Evolutionary conservation across 345 rosid species (phyloP), one percentile per base, ranked within the genome.

Genomic region (Isatis tinctoria): DNA sequence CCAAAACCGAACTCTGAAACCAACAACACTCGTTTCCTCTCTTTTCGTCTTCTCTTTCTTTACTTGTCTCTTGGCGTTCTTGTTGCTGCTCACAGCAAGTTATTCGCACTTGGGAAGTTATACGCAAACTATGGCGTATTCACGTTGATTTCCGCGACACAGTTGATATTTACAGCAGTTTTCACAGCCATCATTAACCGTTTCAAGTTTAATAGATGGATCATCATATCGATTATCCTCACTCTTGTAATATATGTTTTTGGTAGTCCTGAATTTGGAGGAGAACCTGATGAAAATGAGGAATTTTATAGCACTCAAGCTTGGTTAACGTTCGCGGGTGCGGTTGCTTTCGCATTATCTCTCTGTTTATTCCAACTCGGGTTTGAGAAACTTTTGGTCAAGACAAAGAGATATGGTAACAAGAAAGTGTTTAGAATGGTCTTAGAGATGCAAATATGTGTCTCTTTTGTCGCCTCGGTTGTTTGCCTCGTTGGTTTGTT

Each of bases 191-290:
- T 82, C 76, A 60, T 85, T 63, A 85, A 86, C 69, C 71, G 76
- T 36, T 74, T 84, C 53, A 85, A 83, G 73, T 73, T 84, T 74
- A 80, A 80, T 41, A 24, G 81, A 44, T 85, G 84, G 57, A 83
- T 84, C 9, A 68, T 85, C 44, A 72, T 80, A 24, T 84, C 88
- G 1, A 58, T 82, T 4, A 10, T 82, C 33, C 1, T 77, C 28
- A 77, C 80, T 57, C 52, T 77, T 65, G 72, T 1, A 45, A 49
- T 22, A 22, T 49, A 56, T 61, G 9, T 47, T 10, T 70, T 72
- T 0, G 68, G 58, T 2, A 26, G 9, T 8, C 76, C 80, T 71
- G 76, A 17, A 6, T 77, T 77, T 64, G n/a, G 60, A 0, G 80
- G 76, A 57, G 24, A 43, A 8, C 77, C 80, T 39, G 36, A 57